phyloP scores from a whole-genome alignment of 768 basidiomycete genomes.

The Boletus speciosus region DNA sequence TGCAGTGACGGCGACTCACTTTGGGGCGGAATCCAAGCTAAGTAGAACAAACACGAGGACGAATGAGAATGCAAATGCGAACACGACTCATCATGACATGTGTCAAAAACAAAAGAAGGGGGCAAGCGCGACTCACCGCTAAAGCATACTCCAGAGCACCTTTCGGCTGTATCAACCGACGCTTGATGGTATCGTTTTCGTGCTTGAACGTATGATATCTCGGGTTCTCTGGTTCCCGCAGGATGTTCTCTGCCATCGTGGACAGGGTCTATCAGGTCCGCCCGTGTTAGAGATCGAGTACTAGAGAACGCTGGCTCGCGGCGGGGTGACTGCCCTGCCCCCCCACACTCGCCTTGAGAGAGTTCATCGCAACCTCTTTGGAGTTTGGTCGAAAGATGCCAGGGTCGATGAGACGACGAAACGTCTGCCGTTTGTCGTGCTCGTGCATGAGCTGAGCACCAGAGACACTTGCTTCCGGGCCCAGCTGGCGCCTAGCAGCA shows the following conservation, averaged over 20 bases:
- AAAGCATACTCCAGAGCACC: slow-evolving; percentile 76
- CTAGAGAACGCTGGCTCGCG: not conserved
- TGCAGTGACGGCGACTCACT: slow-evolving; percentile 34
- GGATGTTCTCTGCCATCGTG: slow-evolving; percentile 68
- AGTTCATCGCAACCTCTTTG: slow-evolving; percentile 52
- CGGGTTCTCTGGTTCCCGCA: slow-evolving; percentile 66
- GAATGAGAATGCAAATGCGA: too few species aligned
- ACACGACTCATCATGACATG: too few species aligned
- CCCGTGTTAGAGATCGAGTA: not conserved
- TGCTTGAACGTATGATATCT: slow-evolving; percentile 76
- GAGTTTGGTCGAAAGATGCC: slow-evolving; percentile 73
- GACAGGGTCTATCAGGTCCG: slow-evolving; percentile 45
- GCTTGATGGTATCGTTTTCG: slow-evolving; percentile 67
- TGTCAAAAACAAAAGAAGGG: too few species aligned
- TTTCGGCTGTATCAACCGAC: slow-evolving; percentile 63
- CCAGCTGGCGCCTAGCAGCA: slow-evolving; percentile 23
- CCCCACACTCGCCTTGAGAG: slow-evolving; percentile 52
- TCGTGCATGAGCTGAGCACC: slow-evolving; percentile 36
- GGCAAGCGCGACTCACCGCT: slow-evolving; percentile 36
- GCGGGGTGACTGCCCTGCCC: not conserved
- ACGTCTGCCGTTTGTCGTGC: slow-evolving; percentile 65
- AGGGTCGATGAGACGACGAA: slow-evolving; percentile 75
- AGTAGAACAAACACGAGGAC: too few species aligned
- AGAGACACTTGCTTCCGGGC: not conserved
- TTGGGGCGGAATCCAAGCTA: slow-evolving; percentile 75